Conservation (phyloP, 495 filamentous ascomycete genomes). For the Penicillium flavigenum region DNA sequence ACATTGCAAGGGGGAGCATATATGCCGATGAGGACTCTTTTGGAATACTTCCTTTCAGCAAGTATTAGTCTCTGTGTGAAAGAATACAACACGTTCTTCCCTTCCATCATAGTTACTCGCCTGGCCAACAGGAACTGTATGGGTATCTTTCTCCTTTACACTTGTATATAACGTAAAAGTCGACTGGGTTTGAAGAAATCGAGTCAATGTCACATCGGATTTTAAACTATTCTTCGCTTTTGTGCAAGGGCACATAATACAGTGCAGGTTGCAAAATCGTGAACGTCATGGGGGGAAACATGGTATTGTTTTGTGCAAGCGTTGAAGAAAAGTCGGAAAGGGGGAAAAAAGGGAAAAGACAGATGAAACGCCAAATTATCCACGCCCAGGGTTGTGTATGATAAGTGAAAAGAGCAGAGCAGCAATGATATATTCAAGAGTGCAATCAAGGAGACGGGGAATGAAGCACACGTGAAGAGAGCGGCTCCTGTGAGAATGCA, state of each 20-base stretch:
- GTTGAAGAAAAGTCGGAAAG: conserved; percentile 3
- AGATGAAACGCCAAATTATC: conserved; percentile 37
- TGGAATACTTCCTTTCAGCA: too few species aligned
- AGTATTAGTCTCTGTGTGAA: too few species aligned
- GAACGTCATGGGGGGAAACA: conserved; percentile 20
- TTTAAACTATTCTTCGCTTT: conserved; percentile 17
- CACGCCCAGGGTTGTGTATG: conserved; percentile 31
- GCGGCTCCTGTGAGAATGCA: conserved; percentile 13
- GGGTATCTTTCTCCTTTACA: too few species aligned
- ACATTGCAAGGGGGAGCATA: too few species aligned
- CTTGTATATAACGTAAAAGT: not conserved
- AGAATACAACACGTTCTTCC: too few species aligned
- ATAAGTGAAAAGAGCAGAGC: conserved; percentile 7
- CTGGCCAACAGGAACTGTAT: too few species aligned
- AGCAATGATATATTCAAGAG: conserved; percentile 22
- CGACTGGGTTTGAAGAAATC: not conserved
- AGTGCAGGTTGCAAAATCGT: conserved; percentile 19
- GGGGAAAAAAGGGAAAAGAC: conserved; percentile 17
- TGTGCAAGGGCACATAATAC: conserved; percentile 18
- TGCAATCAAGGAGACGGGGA: conserved; percentile 20
- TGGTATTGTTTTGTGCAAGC: conserved; percentile 23
- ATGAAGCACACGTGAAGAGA: conserved; percentile 9
- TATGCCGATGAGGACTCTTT: too few species aligned
- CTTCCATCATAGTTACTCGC: too few species aligned
- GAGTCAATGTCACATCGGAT: conserved; percentile 1